Evolutionary conservation across 108 stramenopile genomes (phyloP).

Genomic region (Craspedostauros australis): DNA sequence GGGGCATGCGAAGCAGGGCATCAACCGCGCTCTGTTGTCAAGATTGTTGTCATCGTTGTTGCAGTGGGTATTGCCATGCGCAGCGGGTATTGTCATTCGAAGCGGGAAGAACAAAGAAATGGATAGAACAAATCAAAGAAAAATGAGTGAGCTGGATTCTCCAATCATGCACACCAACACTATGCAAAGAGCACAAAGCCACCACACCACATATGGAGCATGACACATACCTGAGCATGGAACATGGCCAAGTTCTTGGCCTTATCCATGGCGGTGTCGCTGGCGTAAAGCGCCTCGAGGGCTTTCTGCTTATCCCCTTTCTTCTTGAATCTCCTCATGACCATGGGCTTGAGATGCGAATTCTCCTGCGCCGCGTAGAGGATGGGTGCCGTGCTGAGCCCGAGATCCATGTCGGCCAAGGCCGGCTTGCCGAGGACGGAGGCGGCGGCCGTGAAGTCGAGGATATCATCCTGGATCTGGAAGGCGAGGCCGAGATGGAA

Average conservation of each 20-base stretch:
- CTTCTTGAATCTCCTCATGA: constrained; percentile 91
- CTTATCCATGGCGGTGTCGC: constrained; percentile 83
- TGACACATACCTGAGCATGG: constrained; percentile 79
- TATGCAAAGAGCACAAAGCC: too few species aligned
- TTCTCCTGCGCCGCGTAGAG: constrained; percentile 90
- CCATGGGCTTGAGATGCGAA: constrained; percentile 65
- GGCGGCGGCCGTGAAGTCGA: constrained; percentile 90
- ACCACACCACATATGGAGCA: too few species aligned
- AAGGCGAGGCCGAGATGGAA: constrained; percentile 96
- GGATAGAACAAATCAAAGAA: not conserved
- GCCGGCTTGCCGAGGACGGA: constrained; percentile 82
- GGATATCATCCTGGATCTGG: constrained; percentile 95
- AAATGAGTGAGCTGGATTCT: not conserved
- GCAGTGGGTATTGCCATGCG: not conserved
- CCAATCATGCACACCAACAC: not conserved
- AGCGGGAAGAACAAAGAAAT: not conserved
- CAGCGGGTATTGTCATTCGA: not conserved
- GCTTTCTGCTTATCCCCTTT: constrained; percentile 90
- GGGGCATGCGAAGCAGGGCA: constrained; percentile 80
- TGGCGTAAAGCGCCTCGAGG: constrained; percentile 71
- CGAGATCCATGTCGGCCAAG: constrained; percentile 80
- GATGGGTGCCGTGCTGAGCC: constrained; percentile 95
- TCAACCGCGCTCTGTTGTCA: constrained; percentile 82
- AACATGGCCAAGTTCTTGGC: constrained; percentile 79
- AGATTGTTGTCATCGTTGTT: too few species aligned